A percentile compares a stretch with the other conserved stretches of the same genome.
Conservation (phyloP, 2,329 filamentous ascomycete genomes). For the Xylariaceae sp. region DNA sequence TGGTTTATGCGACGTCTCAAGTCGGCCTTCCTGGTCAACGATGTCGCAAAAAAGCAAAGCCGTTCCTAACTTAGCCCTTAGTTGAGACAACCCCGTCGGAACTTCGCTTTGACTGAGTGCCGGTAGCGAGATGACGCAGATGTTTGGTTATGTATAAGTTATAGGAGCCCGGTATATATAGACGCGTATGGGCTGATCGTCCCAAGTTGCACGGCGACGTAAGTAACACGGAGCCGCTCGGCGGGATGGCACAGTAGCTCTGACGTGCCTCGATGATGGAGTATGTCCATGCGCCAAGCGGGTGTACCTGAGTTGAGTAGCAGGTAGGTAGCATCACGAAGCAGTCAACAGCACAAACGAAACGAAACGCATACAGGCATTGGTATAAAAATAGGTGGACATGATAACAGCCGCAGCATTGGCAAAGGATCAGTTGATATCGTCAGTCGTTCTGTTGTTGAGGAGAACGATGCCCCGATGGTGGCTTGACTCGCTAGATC, state of each 20-base stretch:
- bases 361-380: not conserved
- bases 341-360: not conserved
- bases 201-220: not conserved
- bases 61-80: not conserved
- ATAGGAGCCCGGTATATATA: slow-evolving; percentile 1
- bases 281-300: not conserved
- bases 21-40: not conserved
- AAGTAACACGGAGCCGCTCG: not conserved
- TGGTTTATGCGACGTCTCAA: not conserved
- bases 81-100: slow-evolving; percentile 10
- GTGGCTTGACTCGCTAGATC: slow-evolving; percentile 4
- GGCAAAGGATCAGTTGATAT: not conserved
- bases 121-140: not conserved
- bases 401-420: not conserved
- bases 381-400: not conserved
- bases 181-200: slow-evolving; percentile 1
- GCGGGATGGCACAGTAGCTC: not conserved
- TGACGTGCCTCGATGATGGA: not conserved
- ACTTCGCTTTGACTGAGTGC: not conserved
- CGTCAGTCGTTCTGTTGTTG: not conserved
- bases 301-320: not conserved
- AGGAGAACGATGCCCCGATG: slow-evolving; percentile 1
- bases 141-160: not conserved
- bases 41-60: slow-evolving; percentile 1
- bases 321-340: not conserved